Percentiles rank a stretch among this genome's conserved stretches.
Conservation (phyloP, 352 stramenopile genomes). For the Globisporangium paddicum region DNA sequence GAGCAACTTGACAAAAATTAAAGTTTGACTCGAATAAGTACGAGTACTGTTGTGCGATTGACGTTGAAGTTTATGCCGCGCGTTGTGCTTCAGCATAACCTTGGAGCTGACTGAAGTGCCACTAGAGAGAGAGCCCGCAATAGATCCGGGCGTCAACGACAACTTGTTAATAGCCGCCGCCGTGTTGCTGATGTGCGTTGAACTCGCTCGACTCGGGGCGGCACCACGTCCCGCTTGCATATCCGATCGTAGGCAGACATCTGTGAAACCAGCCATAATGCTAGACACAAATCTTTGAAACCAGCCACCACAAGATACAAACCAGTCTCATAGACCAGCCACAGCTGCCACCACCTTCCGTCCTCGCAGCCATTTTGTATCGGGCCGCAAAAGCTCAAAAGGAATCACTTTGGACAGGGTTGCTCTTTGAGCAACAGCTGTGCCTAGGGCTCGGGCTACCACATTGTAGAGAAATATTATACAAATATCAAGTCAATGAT, state of each 20-base stretch:
- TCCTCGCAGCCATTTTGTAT: neutral
- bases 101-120: neutral
- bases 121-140: neutral
- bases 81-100: neutral
- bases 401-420: neutral
- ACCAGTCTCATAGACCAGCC: neutral
- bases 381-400: too few species aligned
- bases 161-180: neutral
- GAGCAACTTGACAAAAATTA: too few species aligned
- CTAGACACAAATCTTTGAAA: neutral
- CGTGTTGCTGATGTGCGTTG: neutral
- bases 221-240: too few species aligned
- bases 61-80: neutral
- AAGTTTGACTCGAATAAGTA: too few species aligned
- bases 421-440: neutral
- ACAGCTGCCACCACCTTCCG: neutral
- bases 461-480: neutral
- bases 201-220: neutral
- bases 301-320: slow-evolving; percentile 1
- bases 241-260: too few species aligned
- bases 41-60: neutral
- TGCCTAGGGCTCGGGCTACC: neutral
- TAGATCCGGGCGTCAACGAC: neutral
- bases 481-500: neutral
- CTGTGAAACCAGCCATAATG: too few species aligned